Base-by-base conservation (phyloP, 192 early-diverging fungal species). In the Entophlyctis helioformis region DNA sequence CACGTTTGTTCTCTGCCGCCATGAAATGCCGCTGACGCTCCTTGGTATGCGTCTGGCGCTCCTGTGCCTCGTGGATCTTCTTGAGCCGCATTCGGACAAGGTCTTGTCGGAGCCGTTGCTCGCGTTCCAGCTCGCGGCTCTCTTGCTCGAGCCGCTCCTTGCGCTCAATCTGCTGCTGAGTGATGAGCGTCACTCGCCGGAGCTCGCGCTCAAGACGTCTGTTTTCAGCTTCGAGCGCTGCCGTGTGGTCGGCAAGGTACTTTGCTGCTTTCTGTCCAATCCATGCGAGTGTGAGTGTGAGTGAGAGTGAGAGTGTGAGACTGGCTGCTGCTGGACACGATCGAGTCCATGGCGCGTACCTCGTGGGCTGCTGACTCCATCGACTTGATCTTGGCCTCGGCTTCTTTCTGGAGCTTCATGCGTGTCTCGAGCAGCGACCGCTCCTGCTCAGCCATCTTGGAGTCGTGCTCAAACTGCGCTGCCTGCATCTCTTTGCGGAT, bases 361-460 rank as follows among this genome's bases (percentile, higher is more conserved):
- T 71, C 71, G 21, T 74, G 63, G 12, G 71, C 71, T 1, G 71
- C 71, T 26, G 46, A 44, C 46, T 74, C 71, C 71, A 74, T 74
- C 28, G 44, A 48, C 22, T 44, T 36, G 39, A 74, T 71, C 44
- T 62, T 69, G 0, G 39, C 25, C 23, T 74, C 71, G n/a, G 71
- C 58, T 34, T 74, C 71, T 21, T 64, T 54, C 35, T 74, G 71
- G n/a, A 66, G 45, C 38, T 67, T 64, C 19, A 74, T 74, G 2
- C 71, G 42, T 16, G 45, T 61, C 36, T 74, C 71, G 8, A 74
- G 56, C 11, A 74, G 39, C 16, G 29, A 41, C 21, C 66, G 46
- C 38, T 74, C 71, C 13, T 71, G 36, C 23, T 56, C 54, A 4
- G 54, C 16, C 2, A 71, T 36, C 26, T 46, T 34, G 24, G 33